Percentiles rank a stretch among this genome's conserved stretches.
Conservation (phyloP, 1,139 yeast genomes). For the Protomyces arabidopsidicola region DNA sequence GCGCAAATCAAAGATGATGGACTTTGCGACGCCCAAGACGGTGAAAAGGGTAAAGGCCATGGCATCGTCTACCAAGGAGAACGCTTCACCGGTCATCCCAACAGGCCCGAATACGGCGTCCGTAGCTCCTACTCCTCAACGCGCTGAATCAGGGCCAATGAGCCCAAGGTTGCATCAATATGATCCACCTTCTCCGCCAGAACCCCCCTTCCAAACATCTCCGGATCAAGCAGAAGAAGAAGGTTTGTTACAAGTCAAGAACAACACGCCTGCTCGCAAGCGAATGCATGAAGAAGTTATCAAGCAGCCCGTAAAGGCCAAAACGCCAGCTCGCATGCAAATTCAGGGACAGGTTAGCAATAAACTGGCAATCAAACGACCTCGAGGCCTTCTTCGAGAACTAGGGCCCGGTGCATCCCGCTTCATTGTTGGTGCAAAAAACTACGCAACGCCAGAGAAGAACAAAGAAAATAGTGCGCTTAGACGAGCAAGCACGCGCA, state of each 20-base stretch:
- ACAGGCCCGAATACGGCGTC: too few species aligned
- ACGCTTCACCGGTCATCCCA: neutral
- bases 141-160: too few species aligned
- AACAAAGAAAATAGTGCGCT: neutral
- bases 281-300: neutral
- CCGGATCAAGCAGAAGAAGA: too few species aligned
- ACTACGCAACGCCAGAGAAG: constrained; percentile 25
- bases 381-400: constrained; percentile 18
- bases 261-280: neutral
- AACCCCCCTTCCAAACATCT: too few species aligned
- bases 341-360: neutral
- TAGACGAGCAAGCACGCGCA: neutral
- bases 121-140: too few species aligned
- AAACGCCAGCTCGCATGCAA: neutral
- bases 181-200: too few species aligned
- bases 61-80: neutral
- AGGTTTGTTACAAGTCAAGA: neutral
- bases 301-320: neutral
- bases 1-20: constrained; percentile 2
- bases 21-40: constrained; percentile 14
- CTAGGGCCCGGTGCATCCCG: constrained; percentile 20
- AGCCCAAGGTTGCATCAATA: too few species aligned
- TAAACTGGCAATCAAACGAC: neutral
- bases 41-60: neutral
- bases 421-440: constrained; percentile 16